phyloP scores from a whole-genome alignment of 768 basidiomycete species.

The Phylloporus scabripes region DNA sequence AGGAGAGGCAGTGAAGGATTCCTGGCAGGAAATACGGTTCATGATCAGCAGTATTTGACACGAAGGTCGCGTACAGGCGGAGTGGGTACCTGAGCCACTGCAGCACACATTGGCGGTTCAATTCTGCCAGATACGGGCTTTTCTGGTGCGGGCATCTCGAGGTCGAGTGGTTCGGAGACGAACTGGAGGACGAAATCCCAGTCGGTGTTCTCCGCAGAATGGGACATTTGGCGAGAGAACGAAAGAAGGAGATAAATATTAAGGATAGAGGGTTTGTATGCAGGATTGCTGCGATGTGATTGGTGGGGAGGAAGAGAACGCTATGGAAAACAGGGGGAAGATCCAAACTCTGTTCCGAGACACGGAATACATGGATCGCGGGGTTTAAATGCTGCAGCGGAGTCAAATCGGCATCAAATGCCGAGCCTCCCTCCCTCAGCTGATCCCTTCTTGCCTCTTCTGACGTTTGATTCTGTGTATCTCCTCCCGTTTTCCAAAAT shows the following conservation, averaged over 20 bases:
- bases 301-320: slow-evolving; percentile 4
- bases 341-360: background rate
- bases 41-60: slow-evolving; percentile 3
- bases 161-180: slow-evolving; percentile 42
- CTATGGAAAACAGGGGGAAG: slow-evolving; percentile 17
- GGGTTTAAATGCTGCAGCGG: slow-evolving; percentile 14
- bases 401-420: slow-evolving; percentile 15
- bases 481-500: slow-evolving; percentile 86
- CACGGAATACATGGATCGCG: slow-evolving; percentile 5
- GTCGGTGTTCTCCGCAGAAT: slow-evolving; percentile 41
- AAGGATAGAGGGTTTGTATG: background rate
- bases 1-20: slow-evolving; percentile 32
- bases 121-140: slow-evolving; percentile 30
- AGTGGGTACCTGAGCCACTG: slow-evolving; percentile 49
- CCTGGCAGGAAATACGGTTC: slow-evolving; percentile 16
- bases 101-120: slow-evolving; percentile 10
- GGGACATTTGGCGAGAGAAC: slow-evolving; percentile 11
- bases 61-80: slow-evolving; percentile 47
- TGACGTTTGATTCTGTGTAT: slow-evolving; percentile 62
- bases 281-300: background rate
- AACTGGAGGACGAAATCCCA: slow-evolving; percentile 64
- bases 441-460: slow-evolving; percentile 16
- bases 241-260: background rate
- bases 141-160: slow-evolving; percentile 32
- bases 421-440: background rate